Evolutionary conservation across 352 stramenopile species (phyloP).

Genomic region (Phytophthora cryptogea): DNA sequence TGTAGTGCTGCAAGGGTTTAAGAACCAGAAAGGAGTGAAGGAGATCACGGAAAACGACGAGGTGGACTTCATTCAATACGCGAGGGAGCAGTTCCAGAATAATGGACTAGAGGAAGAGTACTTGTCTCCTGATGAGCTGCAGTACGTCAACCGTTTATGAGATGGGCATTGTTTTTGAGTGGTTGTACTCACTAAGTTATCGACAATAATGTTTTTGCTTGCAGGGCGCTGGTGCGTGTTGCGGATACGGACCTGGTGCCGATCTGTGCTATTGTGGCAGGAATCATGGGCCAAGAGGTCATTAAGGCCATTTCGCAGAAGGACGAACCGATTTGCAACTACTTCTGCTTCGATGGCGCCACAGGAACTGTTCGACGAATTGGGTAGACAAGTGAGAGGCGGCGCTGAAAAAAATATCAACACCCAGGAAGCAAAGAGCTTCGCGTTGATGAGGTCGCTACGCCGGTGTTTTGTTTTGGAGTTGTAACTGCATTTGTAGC

Average conservation of each 20-base stretch:
- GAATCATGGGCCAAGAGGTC: conserved; percentile 97
- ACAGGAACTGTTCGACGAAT: conserved; percentile 64
- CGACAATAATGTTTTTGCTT: background rate
- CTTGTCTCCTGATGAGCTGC: conserved; percentile 54
- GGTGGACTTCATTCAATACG: conserved; percentile 65
- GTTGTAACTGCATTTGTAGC: conserved; percentile 14
- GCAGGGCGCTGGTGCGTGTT: conserved; percentile 48
- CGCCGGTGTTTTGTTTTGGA: conserved; percentile 11
- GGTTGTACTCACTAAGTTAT: background rate
- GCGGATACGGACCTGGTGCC: conserved; percentile 79
- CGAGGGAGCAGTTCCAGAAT: conserved; percentile 43
- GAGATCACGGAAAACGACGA: conserved; percentile 22
- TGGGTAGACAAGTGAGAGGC: conserved; percentile 31
- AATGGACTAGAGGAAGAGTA: conserved; percentile 73
- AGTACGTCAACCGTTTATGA: conserved; percentile 24
- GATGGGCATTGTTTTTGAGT: background rate
- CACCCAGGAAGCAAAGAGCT: background rate
- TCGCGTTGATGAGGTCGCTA: conserved; percentile 13
- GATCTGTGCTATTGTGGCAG: conserved; percentile 95
- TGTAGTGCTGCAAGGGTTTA: conserved; percentile 71
- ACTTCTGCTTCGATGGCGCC: conserved; percentile 92
- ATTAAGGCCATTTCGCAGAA: conserved; percentile 98
- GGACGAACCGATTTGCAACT: conserved; percentile 96
- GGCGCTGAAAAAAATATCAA: conserved; percentile 19
- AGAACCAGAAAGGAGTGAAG: conserved; percentile 24